Conservation (phyloP, 768 basidiomycete species). For the Tephrocybe sp. region DNA sequence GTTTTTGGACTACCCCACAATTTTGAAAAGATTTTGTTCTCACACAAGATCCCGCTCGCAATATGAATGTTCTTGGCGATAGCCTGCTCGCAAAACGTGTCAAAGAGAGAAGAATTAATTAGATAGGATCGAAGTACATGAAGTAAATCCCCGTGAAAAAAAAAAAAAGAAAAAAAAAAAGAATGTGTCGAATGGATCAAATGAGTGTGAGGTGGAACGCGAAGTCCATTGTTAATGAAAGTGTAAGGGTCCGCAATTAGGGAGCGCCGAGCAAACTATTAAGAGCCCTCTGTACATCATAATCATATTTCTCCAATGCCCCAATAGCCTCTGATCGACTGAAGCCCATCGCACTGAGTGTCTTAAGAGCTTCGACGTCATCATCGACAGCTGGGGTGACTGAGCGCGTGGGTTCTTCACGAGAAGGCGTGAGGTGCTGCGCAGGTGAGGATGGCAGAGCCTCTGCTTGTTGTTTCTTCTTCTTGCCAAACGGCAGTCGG, state of each 20-base stretch:
- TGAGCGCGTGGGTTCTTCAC: slow-evolving; percentile 39
- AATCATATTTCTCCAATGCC: slow-evolving; percentile 81
- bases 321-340: slow-evolving; percentile 74
- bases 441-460: slow-evolving; percentile 40
- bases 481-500: slow-evolving; percentile 76
- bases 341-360: slow-evolving; percentile 90
- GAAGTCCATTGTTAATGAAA: neutral
- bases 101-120: neutral
- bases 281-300: slow-evolving; percentile 75
- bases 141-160: neutral
- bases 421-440: slow-evolving; percentile 38
- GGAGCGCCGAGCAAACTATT: slow-evolving; percentile 57
- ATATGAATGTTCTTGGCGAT: no score
- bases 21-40: no score
- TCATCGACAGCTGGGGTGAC: slow-evolving; percentile 59
- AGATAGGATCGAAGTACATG: neutral
- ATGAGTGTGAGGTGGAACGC: neutral
- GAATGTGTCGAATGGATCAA: neutral
- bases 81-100: neutral
- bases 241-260: neutral
- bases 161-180: neutral
- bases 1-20: neutral
- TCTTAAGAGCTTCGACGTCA: slow-evolving; percentile 74
- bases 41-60: no score
- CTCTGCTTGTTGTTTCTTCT: slow-evolving; percentile 58